These are phyloP conservation scores for Beauveria medogensis DNA, from an alignment of 2,329 filamentous ascomycete genomes.

Conservation along the genomic window DNA sequence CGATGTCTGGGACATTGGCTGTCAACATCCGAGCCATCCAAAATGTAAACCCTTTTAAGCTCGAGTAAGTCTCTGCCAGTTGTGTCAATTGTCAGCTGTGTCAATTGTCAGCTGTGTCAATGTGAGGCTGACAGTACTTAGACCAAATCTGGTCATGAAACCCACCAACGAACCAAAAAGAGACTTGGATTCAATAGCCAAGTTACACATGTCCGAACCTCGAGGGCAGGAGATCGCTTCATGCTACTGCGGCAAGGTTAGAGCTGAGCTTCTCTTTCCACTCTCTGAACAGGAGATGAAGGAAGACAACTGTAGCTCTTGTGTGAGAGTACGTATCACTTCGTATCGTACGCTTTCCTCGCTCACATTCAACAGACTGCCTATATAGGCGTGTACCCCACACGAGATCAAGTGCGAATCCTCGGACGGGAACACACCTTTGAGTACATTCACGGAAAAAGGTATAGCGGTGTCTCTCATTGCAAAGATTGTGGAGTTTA, in stretches of 20 bases:
- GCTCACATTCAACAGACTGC: conserved; percentile 15
- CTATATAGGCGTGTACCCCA: conserved; percentile 22
- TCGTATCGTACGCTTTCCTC: too few relatives aligned
- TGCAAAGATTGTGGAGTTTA: conserved; percentile 24
- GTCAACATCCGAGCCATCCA: conserved; percentile 20
- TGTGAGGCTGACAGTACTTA: too few relatives aligned
- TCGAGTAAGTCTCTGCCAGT: conserved; percentile 14
- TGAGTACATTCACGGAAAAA: conserved; percentile 19
- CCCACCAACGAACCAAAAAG: too few relatives aligned
- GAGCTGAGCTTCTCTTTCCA: conserved; percentile 16
- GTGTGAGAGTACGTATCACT: conserved; percentile 18
- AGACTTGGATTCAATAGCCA: too few relatives aligned
- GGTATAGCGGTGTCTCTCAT: conserved; percentile 15
- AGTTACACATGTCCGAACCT: too few relatives aligned
- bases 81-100: too few relatives aligned
- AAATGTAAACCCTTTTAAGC: conserved; percentile 18
- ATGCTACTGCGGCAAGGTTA: conserved; percentile 22
- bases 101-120: too few relatives aligned
- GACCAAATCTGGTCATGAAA: too few relatives aligned
- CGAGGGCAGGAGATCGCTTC: not conserved
- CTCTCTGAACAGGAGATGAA: conserved; percentile 33
- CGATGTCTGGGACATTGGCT: conserved; percentile 14
- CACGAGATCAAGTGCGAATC: conserved; percentile 20
- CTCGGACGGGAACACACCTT: conserved; percentile 18
- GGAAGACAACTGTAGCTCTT: conserved; percentile 30